These are phyloP conservation scores for Ceratocystis harringtonii DNA, from an alignment of 2,329 filamentous ascomycete genomes.

Conservation along the genomic window DNA sequence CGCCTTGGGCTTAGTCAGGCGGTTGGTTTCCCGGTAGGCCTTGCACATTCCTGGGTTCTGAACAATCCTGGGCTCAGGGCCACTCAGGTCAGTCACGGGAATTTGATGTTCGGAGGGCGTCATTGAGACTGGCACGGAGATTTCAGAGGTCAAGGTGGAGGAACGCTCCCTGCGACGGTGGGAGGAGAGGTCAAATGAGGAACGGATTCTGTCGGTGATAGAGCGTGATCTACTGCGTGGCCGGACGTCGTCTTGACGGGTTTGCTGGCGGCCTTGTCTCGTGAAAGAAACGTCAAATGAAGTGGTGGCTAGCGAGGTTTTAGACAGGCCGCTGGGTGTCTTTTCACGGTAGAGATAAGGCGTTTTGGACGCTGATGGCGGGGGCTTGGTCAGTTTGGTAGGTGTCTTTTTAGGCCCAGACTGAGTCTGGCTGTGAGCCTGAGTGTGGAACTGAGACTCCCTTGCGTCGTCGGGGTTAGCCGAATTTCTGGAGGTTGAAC, in stretches of 20 bases:
- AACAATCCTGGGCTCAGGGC: slow-evolving; percentile 14
- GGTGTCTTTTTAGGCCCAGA: background rate
- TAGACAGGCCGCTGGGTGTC: background rate
- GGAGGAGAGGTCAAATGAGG: slow-evolving; percentile 12
- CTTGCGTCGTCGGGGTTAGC: background rate
- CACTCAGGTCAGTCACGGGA: slow-evolving; percentile 15
- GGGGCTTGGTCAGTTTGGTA: slow-evolving; percentile 11
- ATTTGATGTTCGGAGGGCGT: slow-evolving; percentile 11
- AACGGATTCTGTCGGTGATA: slow-evolving; percentile 14
- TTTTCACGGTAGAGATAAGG: slow-evolving; percentile 15
- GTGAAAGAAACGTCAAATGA: background rate
- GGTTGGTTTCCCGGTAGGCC: slow-evolving; percentile 9
- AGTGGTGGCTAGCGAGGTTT: background rate
- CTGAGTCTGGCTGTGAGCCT: background rate
- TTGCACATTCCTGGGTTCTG: slow-evolving; percentile 15
- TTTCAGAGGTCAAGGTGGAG: slow-evolving; percentile 7
- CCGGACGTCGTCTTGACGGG: slow-evolving; percentile 3
- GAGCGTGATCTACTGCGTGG: slow-evolving; percentile 13
- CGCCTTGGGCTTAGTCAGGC: slow-evolving; percentile 2
- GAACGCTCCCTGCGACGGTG: slow-evolving; percentile 6
- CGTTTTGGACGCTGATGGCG: slow-evolving; percentile 16
- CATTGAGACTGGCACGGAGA: slow-evolving; percentile 10
- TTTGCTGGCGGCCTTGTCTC: background rate
- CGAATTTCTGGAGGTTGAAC: background rate
- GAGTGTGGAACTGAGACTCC: background rate